Conservation (phyloP, 2,329 filamentous ascomycete genomes). For the Pseudofabraea citricarpa region DNA sequence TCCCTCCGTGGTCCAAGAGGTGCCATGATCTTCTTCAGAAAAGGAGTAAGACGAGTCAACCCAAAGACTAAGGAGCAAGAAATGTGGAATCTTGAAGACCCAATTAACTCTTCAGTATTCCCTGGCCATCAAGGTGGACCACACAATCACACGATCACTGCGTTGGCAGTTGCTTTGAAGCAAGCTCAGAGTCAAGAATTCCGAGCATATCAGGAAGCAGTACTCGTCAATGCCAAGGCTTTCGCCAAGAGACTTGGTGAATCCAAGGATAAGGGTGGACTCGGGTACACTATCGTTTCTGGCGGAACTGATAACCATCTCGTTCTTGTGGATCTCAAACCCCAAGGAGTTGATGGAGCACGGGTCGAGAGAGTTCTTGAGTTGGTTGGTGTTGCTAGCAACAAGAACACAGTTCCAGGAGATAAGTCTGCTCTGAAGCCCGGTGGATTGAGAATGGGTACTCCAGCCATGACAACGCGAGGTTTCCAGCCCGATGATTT, state of each 20-base stretch:
- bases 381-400: slow-evolving; percentile 91
- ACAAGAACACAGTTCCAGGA: slow-evolving; percentile 98
- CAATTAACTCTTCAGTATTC: slow-evolving; percentile 96
- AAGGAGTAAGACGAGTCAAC: slow-evolving; percentile 78
- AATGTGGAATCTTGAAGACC: slow-evolving; percentile 83
- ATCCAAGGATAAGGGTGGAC: slow-evolving; percentile 65
- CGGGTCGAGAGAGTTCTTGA: slow-evolving; percentile 88
- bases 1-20: slow-evolving; percentile 90
- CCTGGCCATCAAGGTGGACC: slow-evolving; percentile 96
- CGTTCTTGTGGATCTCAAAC: slow-evolving; percentile 86
- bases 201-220: slow-evolving; percentile 84
- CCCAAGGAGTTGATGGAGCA: slow-evolving; percentile 80
- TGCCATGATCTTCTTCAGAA: slow-evolving; percentile 98
- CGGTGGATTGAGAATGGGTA: slow-evolving; percentile 88
- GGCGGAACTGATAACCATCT: slow-evolving; percentile 98
- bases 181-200: slow-evolving; percentile 89
- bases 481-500: slow-evolving; percentile 92
- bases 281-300: slow-evolving; percentile 85
- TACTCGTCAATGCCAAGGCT: slow-evolving; percentile 86
- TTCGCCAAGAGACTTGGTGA: slow-evolving; percentile 64
- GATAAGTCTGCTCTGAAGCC: slow-evolving; percentile 92
- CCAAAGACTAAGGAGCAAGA: slow-evolving; percentile 81
- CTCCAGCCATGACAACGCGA: slow-evolving; percentile 94
- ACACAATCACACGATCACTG: slow-evolving; percentile 98
- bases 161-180: slow-evolving; percentile 88